Conservation (phyloP, 2,329 filamentous ascomycete genomes). For the Orbilia quercus region DNA sequence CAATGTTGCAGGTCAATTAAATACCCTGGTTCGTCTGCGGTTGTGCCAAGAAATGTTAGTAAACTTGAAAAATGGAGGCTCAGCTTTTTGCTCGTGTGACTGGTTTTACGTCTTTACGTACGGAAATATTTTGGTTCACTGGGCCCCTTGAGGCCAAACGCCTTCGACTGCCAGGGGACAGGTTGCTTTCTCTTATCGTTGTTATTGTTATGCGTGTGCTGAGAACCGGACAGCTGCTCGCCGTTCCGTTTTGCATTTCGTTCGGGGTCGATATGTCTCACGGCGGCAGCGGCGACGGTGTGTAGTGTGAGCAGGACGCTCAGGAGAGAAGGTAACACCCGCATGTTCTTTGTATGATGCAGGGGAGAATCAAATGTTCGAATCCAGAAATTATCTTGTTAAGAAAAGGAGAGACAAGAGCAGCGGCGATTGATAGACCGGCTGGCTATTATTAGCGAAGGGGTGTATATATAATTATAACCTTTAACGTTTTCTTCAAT, state of each 20-base stretch:
- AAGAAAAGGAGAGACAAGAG: not conserved
- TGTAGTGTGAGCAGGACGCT: constrained; percentile 12
- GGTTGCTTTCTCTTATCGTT: not conserved
- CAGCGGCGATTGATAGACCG: not conserved
- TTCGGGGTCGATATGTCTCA: not conserved
- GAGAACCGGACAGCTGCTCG: no score
- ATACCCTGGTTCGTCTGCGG: constrained; percentile 33
- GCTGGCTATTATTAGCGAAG: not conserved
- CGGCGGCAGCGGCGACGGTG: not conserved
- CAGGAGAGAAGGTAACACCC: not conserved
- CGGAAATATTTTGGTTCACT: constrained; percentile 50
- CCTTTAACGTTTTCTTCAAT: no score
- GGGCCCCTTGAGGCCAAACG: not conserved
- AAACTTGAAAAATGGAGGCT: no score
- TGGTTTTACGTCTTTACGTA: no score
- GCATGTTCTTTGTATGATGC: not conserved
- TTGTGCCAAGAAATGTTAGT: not conserved
- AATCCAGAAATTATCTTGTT: not conserved
- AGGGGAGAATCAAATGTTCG: not conserved
- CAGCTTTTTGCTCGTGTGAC: no score
- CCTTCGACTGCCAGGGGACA: not conserved
- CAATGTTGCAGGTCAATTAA: not conserved
- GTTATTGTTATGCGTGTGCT: no score
- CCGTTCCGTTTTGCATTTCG: constrained; percentile 2
- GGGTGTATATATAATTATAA: no score